These are phyloP conservation scores for Suillus discolor DNA, from an alignment of 768 basidiomycete genomes.

Conservation along the genomic window DNA sequence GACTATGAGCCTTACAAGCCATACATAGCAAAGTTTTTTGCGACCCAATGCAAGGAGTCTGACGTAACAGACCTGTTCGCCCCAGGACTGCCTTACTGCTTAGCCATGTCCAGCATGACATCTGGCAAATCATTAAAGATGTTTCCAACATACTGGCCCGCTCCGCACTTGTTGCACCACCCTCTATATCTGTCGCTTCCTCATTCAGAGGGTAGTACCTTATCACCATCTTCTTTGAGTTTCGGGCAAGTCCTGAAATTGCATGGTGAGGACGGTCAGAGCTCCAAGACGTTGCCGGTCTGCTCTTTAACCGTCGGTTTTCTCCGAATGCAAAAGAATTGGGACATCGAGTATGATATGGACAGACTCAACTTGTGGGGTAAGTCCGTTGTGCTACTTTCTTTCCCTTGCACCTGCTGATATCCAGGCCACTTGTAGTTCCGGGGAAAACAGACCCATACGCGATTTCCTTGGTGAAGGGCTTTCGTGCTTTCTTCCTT, in stretches of 20 bases:
- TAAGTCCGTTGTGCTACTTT: background rate
- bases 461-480: constrained; percentile 20
- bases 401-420: background rate
- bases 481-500: constrained; percentile 11
- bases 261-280: background rate
- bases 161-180: background rate
- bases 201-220: background rate
- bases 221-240: background rate
- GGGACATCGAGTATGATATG: background rate
- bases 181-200: background rate
- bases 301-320: background rate
- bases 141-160: constrained; percentile 23
- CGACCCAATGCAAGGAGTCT: background rate
- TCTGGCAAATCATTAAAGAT: constrained; percentile 20
- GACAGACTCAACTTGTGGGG: background rate
- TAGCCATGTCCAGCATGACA: constrained; percentile 23
- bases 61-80: constrained; percentile 27
- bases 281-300: background rate
- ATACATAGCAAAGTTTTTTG: constrained; percentile 16
- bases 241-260: background rate
- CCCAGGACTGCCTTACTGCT: constrained; percentile 24
- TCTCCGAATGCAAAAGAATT: background rate
- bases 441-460: constrained; percentile 18
- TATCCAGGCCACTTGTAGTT: constrained; percentile 9
- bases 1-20: constrained; percentile 24